A percentile compares a stretch with the other conserved stretches of the same genome.
Evolutionary conservation across 352 stramenopile genomes (phyloP).

Genomic region (Phytophthora ramorum): DNA sequence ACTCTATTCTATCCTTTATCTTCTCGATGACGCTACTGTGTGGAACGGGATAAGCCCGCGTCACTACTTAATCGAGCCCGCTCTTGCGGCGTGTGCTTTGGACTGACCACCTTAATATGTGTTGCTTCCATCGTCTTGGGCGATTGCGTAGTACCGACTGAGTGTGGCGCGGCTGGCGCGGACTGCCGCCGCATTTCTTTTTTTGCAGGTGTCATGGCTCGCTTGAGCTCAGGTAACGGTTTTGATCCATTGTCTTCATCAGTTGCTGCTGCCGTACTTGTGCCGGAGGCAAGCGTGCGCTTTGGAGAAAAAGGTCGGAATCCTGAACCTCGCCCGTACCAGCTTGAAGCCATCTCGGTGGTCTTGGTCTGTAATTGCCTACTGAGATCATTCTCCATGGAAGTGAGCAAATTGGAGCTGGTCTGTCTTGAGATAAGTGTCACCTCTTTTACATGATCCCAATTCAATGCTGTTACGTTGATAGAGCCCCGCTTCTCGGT

Average conservation of each 20-base stretch:
- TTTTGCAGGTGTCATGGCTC: slow-evolving; percentile 13
- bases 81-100: slow-evolving; percentile 10
- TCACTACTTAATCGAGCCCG: not conserved
- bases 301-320: slow-evolving; percentile 16
- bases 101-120: slow-evolving; percentile 22
- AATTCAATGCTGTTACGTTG: slow-evolving; percentile 45
- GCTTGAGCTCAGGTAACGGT: slow-evolving; percentile 4
- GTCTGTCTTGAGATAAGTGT: slow-evolving; percentile 34
- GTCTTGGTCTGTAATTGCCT: slow-evolving; percentile 29
- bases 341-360: slow-evolving; percentile 5
- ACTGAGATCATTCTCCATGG: slow-evolving; percentile 41
- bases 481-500: slow-evolving; percentile 48
- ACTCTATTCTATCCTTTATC: not conserved
- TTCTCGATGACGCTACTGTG: not conserved
- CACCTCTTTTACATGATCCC: slow-evolving; percentile 44
- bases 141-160: slow-evolving; percentile 4
- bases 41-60: not conserved
- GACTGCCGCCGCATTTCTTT: slow-evolving; percentile 20
- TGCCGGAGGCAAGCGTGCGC: slow-evolving; percentile 17
- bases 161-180: not conserved
- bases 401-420: slow-evolving; percentile 32
- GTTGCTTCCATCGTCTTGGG: slow-evolving; percentile 15
- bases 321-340: slow-evolving; percentile 18
- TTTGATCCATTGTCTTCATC: slow-evolving; percentile 8
- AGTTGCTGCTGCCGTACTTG: not conserved